Conservation (phyloP, 2,329 filamentous ascomycete species). For the Colletotrichum sp. region DNA sequence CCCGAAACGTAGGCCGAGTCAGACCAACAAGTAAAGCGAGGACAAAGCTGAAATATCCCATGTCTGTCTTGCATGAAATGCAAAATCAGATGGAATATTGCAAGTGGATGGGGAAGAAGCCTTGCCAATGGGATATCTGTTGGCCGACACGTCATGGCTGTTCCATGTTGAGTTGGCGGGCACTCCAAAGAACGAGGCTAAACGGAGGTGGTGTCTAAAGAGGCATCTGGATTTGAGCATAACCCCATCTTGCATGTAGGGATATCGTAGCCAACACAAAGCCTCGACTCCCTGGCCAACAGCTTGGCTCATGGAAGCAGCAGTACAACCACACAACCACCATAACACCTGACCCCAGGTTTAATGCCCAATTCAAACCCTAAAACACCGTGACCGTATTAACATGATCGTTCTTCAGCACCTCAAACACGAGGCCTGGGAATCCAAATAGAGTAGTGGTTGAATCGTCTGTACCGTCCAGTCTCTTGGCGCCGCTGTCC, state of each 20-base stretch:
- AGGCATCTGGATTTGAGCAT: slow-evolving; percentile 14
- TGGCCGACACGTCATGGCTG: slow-evolving; percentile 12
- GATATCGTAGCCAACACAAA: slow-evolving; percentile 11
- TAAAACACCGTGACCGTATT: slow-evolving; percentile 90
- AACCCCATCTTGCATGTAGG: slow-evolving; percentile 7
- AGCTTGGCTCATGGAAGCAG: neutral
- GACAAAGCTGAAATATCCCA: slow-evolving; percentile 21
- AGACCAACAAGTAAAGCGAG: slow-evolving; percentile 14
- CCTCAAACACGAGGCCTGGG: slow-evolving; percentile 93
- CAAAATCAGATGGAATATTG: slow-evolving; percentile 17
- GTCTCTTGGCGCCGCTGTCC: slow-evolving; percentile 66
- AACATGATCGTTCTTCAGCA: slow-evolving; percentile 89
- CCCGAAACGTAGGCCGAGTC: slow-evolving; percentile 18
- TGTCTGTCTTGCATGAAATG: slow-evolving; percentile 12
- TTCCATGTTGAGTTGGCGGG: slow-evolving; percentile 16
- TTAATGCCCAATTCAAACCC: slow-evolving; percentile 14
- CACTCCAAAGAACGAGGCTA: slow-evolving; percentile 7
- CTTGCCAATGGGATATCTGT: slow-evolving; percentile 1
- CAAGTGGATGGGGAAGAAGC: slow-evolving; percentile 3
- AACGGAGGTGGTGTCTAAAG: neutral
- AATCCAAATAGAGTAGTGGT: slow-evolving; percentile 91
- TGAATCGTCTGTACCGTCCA: slow-evolving; percentile 60
- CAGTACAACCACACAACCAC: neutral
- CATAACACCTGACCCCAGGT: slow-evolving; percentile 1
- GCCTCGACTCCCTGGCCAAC: slow-evolving; percentile 6